Conservation (phyloP, 192 early-diverging fungal species). For the Coemansia sp. region DNA sequence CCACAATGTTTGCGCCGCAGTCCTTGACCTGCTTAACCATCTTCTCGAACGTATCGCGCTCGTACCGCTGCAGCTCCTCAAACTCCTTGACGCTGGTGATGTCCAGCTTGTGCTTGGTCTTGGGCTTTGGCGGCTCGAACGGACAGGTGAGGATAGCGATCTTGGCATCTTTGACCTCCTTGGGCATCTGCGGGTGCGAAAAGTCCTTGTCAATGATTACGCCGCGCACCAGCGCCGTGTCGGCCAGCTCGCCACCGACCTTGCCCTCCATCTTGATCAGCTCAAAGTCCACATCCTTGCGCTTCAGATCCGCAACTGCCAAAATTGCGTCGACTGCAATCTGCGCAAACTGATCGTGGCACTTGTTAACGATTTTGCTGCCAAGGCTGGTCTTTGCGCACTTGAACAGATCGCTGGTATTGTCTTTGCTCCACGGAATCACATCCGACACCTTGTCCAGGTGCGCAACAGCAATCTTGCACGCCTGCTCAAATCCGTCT, state of each 20-base stretch:
- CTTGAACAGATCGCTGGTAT: slow-evolving; percentile 84
- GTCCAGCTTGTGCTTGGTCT: slow-evolving; percentile 99
- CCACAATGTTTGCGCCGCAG: slow-evolving; percentile 94
- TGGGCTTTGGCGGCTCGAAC: slow-evolving; percentile 99
- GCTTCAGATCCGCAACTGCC: slow-evolving; percentile 96
- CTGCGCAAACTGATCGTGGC: slow-evolving; percentile 95
- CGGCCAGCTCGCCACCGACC: slow-evolving; percentile 92
- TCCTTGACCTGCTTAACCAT: slow-evolving; percentile 99
- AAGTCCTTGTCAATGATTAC: slow-evolving; percentile 99
- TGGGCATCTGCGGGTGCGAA: slow-evolving; percentile 99
- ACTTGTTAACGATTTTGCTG: slow-evolving; percentile 99
- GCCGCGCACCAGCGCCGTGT: slow-evolving; percentile 91
- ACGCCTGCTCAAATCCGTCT: slow-evolving; percentile 97
- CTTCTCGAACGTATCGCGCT: slow-evolving; percentile 91
- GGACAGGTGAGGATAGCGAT: slow-evolving; percentile 99
- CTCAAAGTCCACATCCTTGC: slow-evolving; percentile 99
- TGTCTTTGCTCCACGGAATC: slow-evolving; percentile 78
- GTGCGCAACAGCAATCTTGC: slow-evolving; percentile 88
- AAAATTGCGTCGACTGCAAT: slow-evolving; percentile 98
- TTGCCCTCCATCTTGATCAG: slow-evolving; percentile 99
- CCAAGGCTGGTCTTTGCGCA: slow-evolving; percentile 97
- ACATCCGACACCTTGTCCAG: slow-evolving; percentile 90
- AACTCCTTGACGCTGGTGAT: slow-evolving; percentile 98
- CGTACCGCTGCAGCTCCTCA: slow-evolving; percentile 94
- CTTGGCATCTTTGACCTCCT: slow-evolving; percentile 91